Conservation (phyloP, 2,329 filamentous ascomycete species). For the Coniella lustricola region DNA sequence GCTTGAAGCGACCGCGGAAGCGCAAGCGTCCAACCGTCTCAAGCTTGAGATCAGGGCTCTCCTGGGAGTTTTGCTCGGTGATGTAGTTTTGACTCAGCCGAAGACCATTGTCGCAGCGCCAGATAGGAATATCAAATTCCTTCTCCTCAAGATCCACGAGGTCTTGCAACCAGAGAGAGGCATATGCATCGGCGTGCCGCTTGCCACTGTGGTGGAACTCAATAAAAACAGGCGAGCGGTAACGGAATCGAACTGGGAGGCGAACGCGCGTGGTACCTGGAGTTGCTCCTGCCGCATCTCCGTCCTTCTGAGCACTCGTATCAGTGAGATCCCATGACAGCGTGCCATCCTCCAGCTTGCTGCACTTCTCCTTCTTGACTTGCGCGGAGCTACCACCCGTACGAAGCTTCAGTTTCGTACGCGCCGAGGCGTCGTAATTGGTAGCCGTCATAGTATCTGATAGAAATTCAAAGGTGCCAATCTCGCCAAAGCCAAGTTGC, state of each 20-base stretch:
- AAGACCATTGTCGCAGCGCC: conserved; percentile 67
- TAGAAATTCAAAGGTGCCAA: conserved; percentile 86
- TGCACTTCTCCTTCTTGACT: conserved; percentile 57
- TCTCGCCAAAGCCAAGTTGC: conserved; percentile 80
- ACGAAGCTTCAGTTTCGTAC: conserved; percentile 69
- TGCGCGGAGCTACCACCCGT: conserved; percentile 78
- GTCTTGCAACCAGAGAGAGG: conserved; percentile 79
- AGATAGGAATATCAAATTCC: conserved; percentile 82
- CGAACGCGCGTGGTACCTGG: conserved; percentile 37
- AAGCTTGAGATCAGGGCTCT: conserved; percentile 67
- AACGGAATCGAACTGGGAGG: conserved; percentile 83
- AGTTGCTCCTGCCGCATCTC: conserved; percentile 19
- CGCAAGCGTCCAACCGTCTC: conserved; percentile 73
- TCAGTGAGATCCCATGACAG: conserved; percentile 44
- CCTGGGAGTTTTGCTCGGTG: conserved; percentile 65
- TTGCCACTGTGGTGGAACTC: conserved; percentile 70
- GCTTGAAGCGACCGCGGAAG: conserved; percentile 78
- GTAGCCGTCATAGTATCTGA: conserved; percentile 62
- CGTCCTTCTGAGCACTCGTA: conserved; percentile 29
- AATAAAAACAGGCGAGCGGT: conserved; percentile 82
- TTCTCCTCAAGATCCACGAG: conserved; percentile 72
- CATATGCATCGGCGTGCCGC: conserved; percentile 66
- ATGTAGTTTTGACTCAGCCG: conserved; percentile 89
- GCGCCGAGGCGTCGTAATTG: conserved; percentile 54
- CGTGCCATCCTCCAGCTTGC: conserved; percentile 50